phyloP scores from a whole-genome alignment of 1,284 basidiomycete species.

The Ceratobasidium sp. region DNA sequence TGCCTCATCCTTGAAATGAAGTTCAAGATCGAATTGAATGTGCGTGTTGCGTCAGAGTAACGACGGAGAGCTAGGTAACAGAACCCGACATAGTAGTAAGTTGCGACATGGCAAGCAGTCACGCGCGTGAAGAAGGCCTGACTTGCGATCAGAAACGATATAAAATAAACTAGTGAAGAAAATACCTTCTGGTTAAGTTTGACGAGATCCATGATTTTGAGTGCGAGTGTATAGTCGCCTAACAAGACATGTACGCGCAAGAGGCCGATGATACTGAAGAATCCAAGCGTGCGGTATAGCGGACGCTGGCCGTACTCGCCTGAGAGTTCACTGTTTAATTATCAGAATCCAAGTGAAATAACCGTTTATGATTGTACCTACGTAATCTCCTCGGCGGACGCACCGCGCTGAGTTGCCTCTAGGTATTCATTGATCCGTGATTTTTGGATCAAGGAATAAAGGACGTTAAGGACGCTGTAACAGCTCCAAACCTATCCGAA shows the following conservation, averaged over 20 bases:
- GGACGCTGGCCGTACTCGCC: constrained; percentile 93
- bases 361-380: constrained; percentile 60
- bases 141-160: background rate
- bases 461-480: constrained; percentile 96
- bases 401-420: constrained; percentile 81
- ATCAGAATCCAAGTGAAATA: background rate
- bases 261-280: constrained; percentile 96
- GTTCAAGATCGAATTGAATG: constrained; percentile 93
- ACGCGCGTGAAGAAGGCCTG: constrained; percentile 89
- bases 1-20: constrained; percentile 93
- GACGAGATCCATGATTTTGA: constrained; percentile 95
- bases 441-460: constrained; percentile 98
- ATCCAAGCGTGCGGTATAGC: constrained; percentile 95
- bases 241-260: constrained; percentile 95
- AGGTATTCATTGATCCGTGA: constrained; percentile 96
- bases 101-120: constrained; percentile 93
- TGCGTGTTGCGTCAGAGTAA: constrained; percentile 94
- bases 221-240: constrained; percentile 94
- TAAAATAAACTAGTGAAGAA: constrained; percentile 52
- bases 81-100: constrained; percentile 96
- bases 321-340: constrained; percentile 77
- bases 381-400: constrained; percentile 85
- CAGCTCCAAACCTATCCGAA: constrained; percentile 87
- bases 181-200: constrained; percentile 86
- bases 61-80: constrained; percentile 95